Percentiles rank a stretch among this genome's conserved stretches.
phyloP scores from a whole-genome alignment of 192 early-diverging fungal species.

The Linnemannia exigua region DNA sequence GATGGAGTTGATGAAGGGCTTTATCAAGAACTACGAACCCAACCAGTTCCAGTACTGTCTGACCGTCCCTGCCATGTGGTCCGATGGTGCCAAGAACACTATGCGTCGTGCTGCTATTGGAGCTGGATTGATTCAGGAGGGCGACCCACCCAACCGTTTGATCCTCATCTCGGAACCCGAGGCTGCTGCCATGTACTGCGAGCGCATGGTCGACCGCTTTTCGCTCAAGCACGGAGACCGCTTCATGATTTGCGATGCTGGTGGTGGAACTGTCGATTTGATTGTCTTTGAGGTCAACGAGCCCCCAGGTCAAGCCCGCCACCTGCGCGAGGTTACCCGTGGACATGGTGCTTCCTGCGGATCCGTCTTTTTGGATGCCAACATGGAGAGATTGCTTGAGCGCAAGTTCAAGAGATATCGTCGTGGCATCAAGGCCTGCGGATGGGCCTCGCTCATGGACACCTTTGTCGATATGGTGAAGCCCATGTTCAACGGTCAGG shows the following conservation, averaged over 20 bases:
- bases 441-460: constrained; percentile 60
- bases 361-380: constrained; percentile 60
- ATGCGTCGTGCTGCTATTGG: constrained; percentile 66
- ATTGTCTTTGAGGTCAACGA: constrained; percentile 60
- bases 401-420: constrained; percentile 53
- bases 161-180: constrained; percentile 67
- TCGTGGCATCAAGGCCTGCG: constrained; percentile 56
- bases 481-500: constrained; percentile 53
- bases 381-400: constrained; percentile 57
- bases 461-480: constrained; percentile 60
- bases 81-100: constrained; percentile 65
- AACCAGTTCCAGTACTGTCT: constrained; percentile 55
- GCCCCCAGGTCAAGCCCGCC: constrained; percentile 43
- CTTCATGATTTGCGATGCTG: constrained; percentile 66
- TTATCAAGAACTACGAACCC: constrained; percentile 52
- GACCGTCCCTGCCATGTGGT: constrained; percentile 71
- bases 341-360: constrained; percentile 64
- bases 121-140: constrained; percentile 61
- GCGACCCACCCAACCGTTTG: constrained; percentile 62
- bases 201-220: constrained; percentile 62
- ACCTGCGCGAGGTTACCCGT: constrained; percentile 60
- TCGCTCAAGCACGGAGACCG: constrained; percentile 55
- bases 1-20: constrained; percentile 54
- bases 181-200: constrained; percentile 69
- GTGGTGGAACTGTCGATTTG: constrained; percentile 63